Conservation (phyloP, 164 flowering plant genomes). For the Magnolia changhungtana region DNA sequence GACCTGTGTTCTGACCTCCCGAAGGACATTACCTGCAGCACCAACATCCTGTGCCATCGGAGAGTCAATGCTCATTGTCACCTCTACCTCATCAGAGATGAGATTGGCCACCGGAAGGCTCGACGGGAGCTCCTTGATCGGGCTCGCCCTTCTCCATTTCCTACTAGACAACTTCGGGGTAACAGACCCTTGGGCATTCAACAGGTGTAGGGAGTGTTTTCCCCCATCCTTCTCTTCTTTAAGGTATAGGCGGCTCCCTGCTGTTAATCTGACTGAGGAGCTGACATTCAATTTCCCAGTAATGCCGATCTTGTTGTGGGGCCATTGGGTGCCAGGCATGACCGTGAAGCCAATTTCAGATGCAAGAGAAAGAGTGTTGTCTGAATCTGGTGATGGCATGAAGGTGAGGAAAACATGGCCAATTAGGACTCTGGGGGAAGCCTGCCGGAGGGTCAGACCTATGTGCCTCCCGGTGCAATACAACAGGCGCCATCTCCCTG, state of each 20-base stretch:
- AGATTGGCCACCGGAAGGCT: constrained; percentile 82
- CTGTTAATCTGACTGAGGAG: constrained; percentile 44
- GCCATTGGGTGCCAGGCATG: constrained; percentile 64
- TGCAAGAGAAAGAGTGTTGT: constrained; percentile 34
- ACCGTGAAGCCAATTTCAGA: constrained; percentile 69
- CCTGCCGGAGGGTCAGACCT: constrained; percentile 85
- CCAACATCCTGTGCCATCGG: constrained; percentile 36
- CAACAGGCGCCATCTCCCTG: constrained; percentile 88
- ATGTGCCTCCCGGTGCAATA: constrained; percentile 88
- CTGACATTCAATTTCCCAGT: constrained; percentile 48
- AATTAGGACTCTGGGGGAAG: constrained; percentile 63
- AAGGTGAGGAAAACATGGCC: constrained; percentile 57
- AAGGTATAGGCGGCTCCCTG: constrained; percentile 63
- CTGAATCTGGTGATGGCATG: constrained; percentile 30
- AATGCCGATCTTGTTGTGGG: constrained; percentile 68
- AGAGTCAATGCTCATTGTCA: constrained; percentile 49
- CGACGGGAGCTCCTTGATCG: constrained; percentile 62
- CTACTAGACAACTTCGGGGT: constrained; percentile 34
- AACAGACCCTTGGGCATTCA: constrained; percentile 27
- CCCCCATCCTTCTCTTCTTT: constrained; percentile 41
- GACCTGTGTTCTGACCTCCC: constrained; percentile 62
- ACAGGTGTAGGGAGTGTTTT: constrained; percentile 11
- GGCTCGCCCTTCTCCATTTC: constrained; percentile 53
- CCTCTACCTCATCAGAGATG: constrained; percentile 46
- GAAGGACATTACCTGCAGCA: constrained; percentile 40